Percentiles rank a stretch among this genome's conserved stretches.
These are phyloP conservation scores for Venustampulla echinocandica DNA, from an alignment of 495 filamentous ascomycete species.

Conservation along the genomic window DNA sequence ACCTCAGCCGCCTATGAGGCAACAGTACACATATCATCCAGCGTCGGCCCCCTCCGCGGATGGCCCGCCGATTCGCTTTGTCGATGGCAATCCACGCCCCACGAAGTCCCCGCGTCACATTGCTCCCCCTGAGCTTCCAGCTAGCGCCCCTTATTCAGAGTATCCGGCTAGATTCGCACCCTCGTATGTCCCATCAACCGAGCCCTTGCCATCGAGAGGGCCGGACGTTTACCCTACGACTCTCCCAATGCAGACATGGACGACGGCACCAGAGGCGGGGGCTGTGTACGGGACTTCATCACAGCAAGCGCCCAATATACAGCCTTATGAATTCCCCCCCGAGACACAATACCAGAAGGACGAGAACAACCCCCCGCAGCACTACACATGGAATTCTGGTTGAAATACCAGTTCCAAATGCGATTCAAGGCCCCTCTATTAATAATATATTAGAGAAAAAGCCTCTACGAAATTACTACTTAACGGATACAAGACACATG, in stretches of 20 bases:
- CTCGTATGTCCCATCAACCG: background rate
- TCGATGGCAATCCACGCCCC: slow-evolving; percentile 45
- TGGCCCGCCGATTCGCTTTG: slow-evolving; percentile 22
- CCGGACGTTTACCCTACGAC: slow-evolving; percentile 15
- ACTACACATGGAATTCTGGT: slow-evolving; percentile 16
- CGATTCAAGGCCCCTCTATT: background rate
- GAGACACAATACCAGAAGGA: slow-evolving; percentile 13
- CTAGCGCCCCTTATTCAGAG: slow-evolving; percentile 6
- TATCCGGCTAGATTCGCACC: slow-evolving; percentile 8
- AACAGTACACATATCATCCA: slow-evolving; percentile 41
- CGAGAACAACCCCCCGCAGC: slow-evolving; percentile 3
- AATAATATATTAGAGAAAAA: background rate
- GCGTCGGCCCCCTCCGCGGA: slow-evolving; percentile 33
- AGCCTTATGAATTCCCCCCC: slow-evolving; percentile 15
- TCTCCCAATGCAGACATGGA: slow-evolving; percentile 14
- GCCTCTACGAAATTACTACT: background rate
- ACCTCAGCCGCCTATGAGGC: slow-evolving; percentile 33
- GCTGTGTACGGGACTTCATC: slow-evolving; percentile 3
- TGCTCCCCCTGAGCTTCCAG: slow-evolving; percentile 29
- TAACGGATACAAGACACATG: background rate
- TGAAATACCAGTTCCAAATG: background rate
- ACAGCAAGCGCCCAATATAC: slow-evolving; percentile 1
- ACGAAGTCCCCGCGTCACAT: slow-evolving; percentile 44
- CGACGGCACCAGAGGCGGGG: slow-evolving; percentile 3
- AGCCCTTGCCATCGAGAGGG: slow-evolving; percentile 1